Conservation (phyloP, 768 basidiomycete genomes). For the Boletales sp. region DNA sequence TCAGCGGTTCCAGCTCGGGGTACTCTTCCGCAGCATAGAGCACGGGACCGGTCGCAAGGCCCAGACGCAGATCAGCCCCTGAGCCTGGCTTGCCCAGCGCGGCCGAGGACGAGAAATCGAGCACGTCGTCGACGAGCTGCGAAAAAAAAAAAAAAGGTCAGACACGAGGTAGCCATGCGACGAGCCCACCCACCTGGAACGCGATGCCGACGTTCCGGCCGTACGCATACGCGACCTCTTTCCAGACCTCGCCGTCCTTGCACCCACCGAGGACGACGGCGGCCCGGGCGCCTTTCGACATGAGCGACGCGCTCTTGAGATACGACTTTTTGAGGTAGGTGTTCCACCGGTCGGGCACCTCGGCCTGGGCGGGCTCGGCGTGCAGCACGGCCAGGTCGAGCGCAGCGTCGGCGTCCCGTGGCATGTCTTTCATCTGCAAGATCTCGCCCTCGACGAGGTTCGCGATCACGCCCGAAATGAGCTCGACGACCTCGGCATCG, state of each 20-base stretch:
- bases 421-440: constrained; percentile 54
- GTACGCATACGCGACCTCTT: constrained; percentile 88
- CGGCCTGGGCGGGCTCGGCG: constrained; percentile 9
- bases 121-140: constrained; percentile 91
- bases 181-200: constrained; percentile 69
- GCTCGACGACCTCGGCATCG: constrained; percentile 85
- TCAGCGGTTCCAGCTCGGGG: constrained; percentile 70
- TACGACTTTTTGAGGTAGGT: constrained; percentile 90
- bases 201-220: constrained; percentile 89
- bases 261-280: constrained; percentile 87
- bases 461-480: constrained; percentile 86
- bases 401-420: no score
- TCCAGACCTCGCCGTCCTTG: constrained; percentile 72
- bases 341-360: constrained; percentile 56
- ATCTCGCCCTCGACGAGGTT: constrained; percentile 98
- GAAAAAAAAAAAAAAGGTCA: background rate
- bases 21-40: constrained; percentile 86
- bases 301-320: constrained; percentile 85
- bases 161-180: background rate
- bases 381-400: background rate
- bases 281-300: constrained; percentile 84
- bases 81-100: constrained; percentile 83
- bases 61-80: constrained; percentile 78
- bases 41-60: constrained; percentile 82
- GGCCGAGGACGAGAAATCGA: constrained; percentile 83